These are phyloP conservation scores for Monosporozyma unispora DNA, from an alignment of 805 yeast species.

Conservation along the genomic window DNA sequence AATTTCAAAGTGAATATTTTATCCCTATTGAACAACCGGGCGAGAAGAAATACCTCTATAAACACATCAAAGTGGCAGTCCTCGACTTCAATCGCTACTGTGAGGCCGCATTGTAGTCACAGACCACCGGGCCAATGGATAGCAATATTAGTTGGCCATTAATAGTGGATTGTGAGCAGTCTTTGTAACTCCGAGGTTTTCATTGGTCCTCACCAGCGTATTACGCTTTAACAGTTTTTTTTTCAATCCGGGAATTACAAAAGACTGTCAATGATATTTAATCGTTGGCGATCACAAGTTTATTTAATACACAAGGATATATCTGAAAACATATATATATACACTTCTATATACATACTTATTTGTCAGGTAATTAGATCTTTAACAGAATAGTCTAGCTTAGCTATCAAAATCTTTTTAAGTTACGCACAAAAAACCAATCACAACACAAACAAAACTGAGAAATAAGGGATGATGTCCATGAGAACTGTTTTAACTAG, in stretches of 20 bases:
- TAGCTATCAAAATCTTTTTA: neutral
- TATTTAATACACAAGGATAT: neutral
- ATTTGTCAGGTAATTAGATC: too few relatives aligned
- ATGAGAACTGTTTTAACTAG: neutral
- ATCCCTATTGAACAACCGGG: constrained; percentile 67
- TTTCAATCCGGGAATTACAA: neutral
- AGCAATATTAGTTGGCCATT: neutral
- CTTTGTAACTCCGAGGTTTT: neutral
- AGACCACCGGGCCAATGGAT: neutral
- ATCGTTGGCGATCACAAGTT: too few relatives aligned
- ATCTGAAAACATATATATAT: neutral
- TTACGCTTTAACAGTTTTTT: neutral
- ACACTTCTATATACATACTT: too few relatives aligned
- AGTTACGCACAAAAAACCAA: neutral
- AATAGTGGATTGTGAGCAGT: neutral
- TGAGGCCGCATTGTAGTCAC: constrained; percentile 35
- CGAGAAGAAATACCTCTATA: constrained; percentile 59
- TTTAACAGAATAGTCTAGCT: too few relatives aligned
- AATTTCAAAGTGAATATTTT: constrained; percentile 56
- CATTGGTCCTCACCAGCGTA: too few relatives aligned
- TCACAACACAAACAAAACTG: neutral
- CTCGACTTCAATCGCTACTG: constrained; percentile 65
- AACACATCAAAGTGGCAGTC: constrained; percentile 71
- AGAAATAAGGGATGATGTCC: neutral
- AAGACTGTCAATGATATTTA: neutral